Base-by-base conservation (phyloP, 164 flowering plant genomes). In the Santalum album region DNA sequence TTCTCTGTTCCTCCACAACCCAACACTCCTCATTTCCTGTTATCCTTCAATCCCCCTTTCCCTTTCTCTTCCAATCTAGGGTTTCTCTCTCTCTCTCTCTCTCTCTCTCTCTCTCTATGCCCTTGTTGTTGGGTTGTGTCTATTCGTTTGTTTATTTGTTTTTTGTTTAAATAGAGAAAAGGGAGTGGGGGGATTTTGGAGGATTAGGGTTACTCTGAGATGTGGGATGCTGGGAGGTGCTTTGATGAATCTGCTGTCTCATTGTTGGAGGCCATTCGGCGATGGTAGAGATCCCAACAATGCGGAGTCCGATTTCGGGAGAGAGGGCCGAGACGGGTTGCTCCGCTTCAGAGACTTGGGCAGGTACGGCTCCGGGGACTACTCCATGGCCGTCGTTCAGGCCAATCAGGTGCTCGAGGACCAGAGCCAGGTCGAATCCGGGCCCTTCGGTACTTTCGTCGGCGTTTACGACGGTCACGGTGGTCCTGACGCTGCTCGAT, bases 391-490 rank as follows among this genome's bases (percentile, higher is more conserved):
- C 14, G 79, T 83, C 1, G 66, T 83, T 2, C 94, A 85, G 60
- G 94, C 83, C 18, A 85, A 83, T 26, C 77, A 72, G 56, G 86
- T 81, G 3, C 78, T 86, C 7, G 90, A 86, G 44, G 94, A 86
- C 42, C 85, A 83, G 72, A 61, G 87, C 66, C 94, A 83, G 74
- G 72, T 86, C 50, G 94, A 86, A 62, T 79, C 82, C 3, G 94
- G 89, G 0, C 76, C 68, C 0, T 70, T 77, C 23, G 90, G 86
- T 3, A 73, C 90, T 2, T 79, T 86, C 49, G 82, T 86, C 21
- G 94, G 94, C 20, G 80, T 86, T 58, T 83, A 85, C 43, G 94
- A 85, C 53, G 94, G 94, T 7, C 89, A 85, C 40, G 89, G 83
- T 14, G 89, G 94, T 10, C 85, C 86, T 3, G 76, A 76, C 7